A percentile compares a stretch with the other conserved stretches of the same genome.
Evolutionary conservation across 169 alveolate genomes (phyloP).

Genomic region (Eimeria maxima): DNA sequence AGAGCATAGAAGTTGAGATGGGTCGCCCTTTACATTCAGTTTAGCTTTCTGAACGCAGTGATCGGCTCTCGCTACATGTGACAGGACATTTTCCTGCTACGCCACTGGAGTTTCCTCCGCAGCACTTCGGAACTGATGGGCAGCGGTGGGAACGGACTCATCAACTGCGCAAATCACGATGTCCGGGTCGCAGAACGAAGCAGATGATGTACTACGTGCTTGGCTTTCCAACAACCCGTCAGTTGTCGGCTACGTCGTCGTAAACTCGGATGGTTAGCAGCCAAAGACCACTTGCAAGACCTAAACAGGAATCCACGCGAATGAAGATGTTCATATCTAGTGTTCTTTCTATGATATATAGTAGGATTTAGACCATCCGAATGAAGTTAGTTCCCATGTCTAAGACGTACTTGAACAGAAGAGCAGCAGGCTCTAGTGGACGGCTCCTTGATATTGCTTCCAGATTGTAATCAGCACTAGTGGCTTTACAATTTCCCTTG

Average conservation of each 20-base stretch:
- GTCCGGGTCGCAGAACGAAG: slow-evolving; percentile 82
- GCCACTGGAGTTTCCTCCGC: neutral
- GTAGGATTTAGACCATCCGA: neutral
- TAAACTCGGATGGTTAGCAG: slow-evolving; percentile 83
- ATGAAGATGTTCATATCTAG: too few species aligned
- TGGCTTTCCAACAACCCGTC: slow-evolving; percentile 81
- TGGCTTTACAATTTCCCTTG: neutral
- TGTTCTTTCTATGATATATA: neutral
- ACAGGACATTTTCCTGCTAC: neutral
- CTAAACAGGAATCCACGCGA: neutral
- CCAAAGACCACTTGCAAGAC: neutral
- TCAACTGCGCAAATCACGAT: slow-evolving; percentile 25
- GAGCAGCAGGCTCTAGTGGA: neutral
- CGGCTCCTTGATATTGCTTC: neutral
- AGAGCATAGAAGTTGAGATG: neutral
- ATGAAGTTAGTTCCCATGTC: neutral
- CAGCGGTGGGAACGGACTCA: neutral
- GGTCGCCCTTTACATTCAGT: neutral
- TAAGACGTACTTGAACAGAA: neutral
- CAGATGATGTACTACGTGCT: slow-evolving; percentile 79
- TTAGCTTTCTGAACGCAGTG: neutral
- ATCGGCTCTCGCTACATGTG: neutral
- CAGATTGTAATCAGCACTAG: neutral
- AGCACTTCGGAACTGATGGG: neutral
- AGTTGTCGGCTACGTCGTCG: slow-evolving; percentile 83